Evolutionary conservation across 1,284 basidiomycete species (phyloP), one percentile per base, ranked within the genome.

Genomic region (Malassezia dermatis): DNA sequence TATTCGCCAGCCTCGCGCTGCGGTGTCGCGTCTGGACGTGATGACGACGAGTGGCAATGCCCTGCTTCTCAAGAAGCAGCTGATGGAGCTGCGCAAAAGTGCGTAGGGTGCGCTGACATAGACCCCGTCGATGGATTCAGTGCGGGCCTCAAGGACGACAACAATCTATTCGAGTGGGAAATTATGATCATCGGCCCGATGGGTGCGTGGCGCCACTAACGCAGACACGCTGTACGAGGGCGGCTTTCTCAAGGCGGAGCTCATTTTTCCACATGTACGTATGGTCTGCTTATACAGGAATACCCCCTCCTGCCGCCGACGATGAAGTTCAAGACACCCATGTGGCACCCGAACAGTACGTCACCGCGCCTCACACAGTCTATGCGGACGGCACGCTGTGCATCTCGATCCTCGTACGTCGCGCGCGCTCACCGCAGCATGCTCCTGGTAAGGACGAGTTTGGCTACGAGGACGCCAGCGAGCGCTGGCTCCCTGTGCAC

Each of bases 311-410:
- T 85, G 34, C 93, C 93, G 17, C 93, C 93, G 34, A 93, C 88
- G 82, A 89, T 98, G 88, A 83, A 83, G 53, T 98, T 98, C 75
- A 81, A 86, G 61, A 90, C 90, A 5, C 84, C 84, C 58, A 96
- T 98, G 91, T 96, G 93, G 93, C 93, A 98, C 77, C 93, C 94
- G 12, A 98, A 95, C 77, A 88, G 91, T 93, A 40, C 40, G 62
- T 53, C 8, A 35, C 32, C 17, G 17, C 35, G 26, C 37, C 15
- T 26, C 30, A 48, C 8, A 12, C 66, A 94, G 90, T 75, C 44
- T 98, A 96, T 73, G 71, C 83, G 19, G 86, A 89, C 75, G 89
- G 90, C 23, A 82, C 81, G 40, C 88, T 96, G 51, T 98, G 93
- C 78, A 88, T 98, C 58, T 96, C 93, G 35, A 96, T 98, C 70